Base-by-base conservation (phyloP, 495 filamentous ascomycete species). In the Podospora australis region DNA sequence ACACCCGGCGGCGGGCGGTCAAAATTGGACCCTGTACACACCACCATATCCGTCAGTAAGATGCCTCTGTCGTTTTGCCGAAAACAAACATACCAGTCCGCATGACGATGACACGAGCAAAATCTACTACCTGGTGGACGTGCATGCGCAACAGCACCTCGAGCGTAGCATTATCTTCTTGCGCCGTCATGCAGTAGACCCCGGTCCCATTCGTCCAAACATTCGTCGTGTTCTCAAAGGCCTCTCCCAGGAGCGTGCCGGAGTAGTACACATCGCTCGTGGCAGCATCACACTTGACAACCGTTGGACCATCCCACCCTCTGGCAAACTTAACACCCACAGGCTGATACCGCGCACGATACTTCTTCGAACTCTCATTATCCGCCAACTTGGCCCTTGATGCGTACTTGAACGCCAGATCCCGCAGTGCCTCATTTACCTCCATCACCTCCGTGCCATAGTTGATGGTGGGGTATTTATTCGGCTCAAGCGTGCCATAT, bases 371-470 rank as follows among this genome's bases (percentile, higher is more conserved):
- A 3, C 55, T 62, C 4, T 58, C 40, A 25, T 72, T 73, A 53
- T 87, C 83, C 38, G 69, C 72, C 6, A 88, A 64, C 0, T 65
- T 72, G 0, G 78, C 83, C 7, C 63, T 68, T 21, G 57, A 53
- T 1, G 85, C 85, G 41, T 82, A 79, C 8, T 53, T 43, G 19
- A 71, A 78, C 1, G 81, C 83, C 4, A 74, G 55, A 22, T 75
- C 63, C 16, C 80, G 77, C 1, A 88, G 73, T 5, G 71, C 69
- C 19, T 72, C 70, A 63, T 84, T 87, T 25, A 88, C 62, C 59
- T 88, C 85, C 63, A 86, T 82, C 21, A 88, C 85, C 64, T 90
- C 86, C 8, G 85, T 87, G 39, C 86, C 85, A 64, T 88, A 88
- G 58, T 85, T 73, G 41, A 50, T 71, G 38, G 58, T 58, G 0